Evolutionary conservation across 2,329 filamentous ascomycete species (phyloP).

Genomic region (Cryphonectria parasitica): DNA sequence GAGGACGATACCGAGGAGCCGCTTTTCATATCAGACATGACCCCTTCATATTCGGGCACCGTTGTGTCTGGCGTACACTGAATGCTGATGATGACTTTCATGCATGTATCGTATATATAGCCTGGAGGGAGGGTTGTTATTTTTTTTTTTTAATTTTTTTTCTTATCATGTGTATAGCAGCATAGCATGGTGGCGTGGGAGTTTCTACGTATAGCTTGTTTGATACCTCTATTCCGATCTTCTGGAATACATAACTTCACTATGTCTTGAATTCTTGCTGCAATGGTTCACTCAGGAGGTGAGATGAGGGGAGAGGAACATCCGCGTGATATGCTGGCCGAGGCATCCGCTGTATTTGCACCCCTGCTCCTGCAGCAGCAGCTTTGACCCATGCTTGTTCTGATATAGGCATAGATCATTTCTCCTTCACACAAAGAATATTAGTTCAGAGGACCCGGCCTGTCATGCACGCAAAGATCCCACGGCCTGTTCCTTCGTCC

Average conservation of each 20-base stretch:
- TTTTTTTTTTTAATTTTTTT: not conserved
- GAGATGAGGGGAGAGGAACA: not conserved
- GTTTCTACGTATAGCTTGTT: not conserved
- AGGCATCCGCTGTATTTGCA: not conserved
- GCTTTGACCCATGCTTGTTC: not conserved
- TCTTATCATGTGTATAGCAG: slow-evolving; percentile 10
- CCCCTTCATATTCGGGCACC: not conserved
- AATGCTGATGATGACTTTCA: slow-evolving; percentile 2
- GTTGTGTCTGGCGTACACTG: not conserved
- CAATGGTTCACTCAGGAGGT: not conserved
- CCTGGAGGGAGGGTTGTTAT: not conserved
- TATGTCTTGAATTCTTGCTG: not conserved
- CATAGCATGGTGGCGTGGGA: slow-evolving; percentile 15
- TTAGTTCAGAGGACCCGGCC: not conserved
- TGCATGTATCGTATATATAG: slow-evolving; percentile 9
- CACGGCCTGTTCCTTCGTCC: not conserved
- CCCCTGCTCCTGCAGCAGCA: not conserved
- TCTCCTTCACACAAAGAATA: not conserved
- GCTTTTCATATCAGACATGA: slow-evolving; percentile 15
- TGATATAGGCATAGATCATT: not conserved
- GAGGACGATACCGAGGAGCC: slow-evolving; percentile 14
- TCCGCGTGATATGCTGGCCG: not conserved
- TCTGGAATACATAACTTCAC: not conserved
- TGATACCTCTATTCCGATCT: slow-evolving; percentile 5
- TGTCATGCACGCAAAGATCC: not conserved